Percentiles rank a stretch among this genome's conserved stretches.
phyloP scores from a whole-genome alignment of 805 yeast genomes.

The Kodamaea lidongshanica region DNA sequence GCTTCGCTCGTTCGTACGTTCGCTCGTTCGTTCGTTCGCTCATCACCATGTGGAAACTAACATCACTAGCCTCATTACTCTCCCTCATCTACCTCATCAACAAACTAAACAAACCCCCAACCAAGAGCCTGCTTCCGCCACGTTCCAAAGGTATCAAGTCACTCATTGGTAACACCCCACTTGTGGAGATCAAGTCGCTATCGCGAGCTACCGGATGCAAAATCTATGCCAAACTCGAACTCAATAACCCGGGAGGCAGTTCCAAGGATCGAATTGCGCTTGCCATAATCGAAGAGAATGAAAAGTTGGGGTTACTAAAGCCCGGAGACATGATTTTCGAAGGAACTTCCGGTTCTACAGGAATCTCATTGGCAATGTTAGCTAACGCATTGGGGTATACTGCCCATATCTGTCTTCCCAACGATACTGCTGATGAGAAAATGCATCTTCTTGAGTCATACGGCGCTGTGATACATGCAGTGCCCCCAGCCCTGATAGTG shows the following conservation, averaged over 20 bases:
- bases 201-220: constrained; percentile 71
- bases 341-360: constrained; percentile 97
- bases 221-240: constrained; percentile 80
- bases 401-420: constrained; percentile 91
- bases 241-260: constrained; percentile 88
- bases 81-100: constrained; percentile 8
- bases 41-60: constrained; percentile 3
- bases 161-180: constrained; percentile 85
- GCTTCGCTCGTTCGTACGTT: no score
- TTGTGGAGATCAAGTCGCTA: constrained; percentile 66
- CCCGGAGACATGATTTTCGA: constrained; percentile 81
- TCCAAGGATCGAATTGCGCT: constrained; percentile 93
- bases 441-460: constrained; percentile 60
- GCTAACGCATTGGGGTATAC: constrained; percentile 83
- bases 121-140: constrained; percentile 19
- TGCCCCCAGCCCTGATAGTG: constrained; percentile 90
- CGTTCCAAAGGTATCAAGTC: constrained; percentile 57
- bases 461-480: constrained; percentile 81
- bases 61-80: constrained; percentile 14
- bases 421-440: constrained; percentile 86
- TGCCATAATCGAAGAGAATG: constrained; percentile 71
- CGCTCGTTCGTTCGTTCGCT: no score
- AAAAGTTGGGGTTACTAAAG: constrained; percentile 47
- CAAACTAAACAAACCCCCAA: constrained; percentile 7
- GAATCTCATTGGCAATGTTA: constrained; percentile 87